Percentiles rank a stretch among this genome's conserved stretches.
Conservation (phyloP, 2,329 filamentous ascomycete genomes). For the Fusarium robinianum region DNA sequence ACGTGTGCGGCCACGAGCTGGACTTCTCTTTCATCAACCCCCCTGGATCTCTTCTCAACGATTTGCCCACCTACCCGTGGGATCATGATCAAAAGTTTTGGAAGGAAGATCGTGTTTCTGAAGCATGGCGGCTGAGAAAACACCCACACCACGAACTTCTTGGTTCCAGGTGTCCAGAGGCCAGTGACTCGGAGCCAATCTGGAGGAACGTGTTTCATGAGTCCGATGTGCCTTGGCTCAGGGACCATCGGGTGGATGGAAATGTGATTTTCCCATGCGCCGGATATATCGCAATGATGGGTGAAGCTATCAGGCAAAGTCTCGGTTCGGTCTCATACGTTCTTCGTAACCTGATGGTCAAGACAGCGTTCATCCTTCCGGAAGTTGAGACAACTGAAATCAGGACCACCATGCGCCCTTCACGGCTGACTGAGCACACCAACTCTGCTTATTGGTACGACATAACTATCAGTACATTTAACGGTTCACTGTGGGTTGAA, state of each 20-base stretch:
- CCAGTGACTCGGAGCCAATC: constrained; percentile 11
- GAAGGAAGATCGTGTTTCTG: constrained; percentile 38
- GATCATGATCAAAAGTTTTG: constrained; percentile 43
- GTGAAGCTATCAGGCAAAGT: constrained; percentile 30
- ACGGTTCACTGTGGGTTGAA: constrained; percentile 29
- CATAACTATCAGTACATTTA: constrained; percentile 36
- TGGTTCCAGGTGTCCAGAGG: constrained; percentile 20
- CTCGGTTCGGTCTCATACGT: constrained; percentile 1
- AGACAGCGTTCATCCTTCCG: constrained; percentile 40
- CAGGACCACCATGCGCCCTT: constrained; percentile 38
- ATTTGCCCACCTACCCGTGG: constrained; percentile 47
- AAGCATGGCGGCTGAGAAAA: constrained; percentile 39
- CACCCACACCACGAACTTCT: constrained; percentile 46
- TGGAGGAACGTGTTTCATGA: constrained; percentile 32
- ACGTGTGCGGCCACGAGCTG: constrained; percentile 23
- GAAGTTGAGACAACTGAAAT: constrained; percentile 39
- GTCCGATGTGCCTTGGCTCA: constrained; percentile 43
- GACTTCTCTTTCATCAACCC: constrained; percentile 11
- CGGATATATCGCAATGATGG: constrained; percentile 42
- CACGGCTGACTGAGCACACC: constrained; percentile 33
- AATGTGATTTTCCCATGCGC: constrained; percentile 48
- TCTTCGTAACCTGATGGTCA: constrained; percentile 38
- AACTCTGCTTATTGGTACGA: constrained; percentile 36
- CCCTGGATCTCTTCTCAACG: constrained; percentile 10
- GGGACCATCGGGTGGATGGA: constrained; percentile 50